Percentiles rank a stretch among this genome's conserved stretches.
Evolutionary conservation across 768 basidiomycete genomes (phyloP).

Genomic region (Trametes punicea): DNA sequence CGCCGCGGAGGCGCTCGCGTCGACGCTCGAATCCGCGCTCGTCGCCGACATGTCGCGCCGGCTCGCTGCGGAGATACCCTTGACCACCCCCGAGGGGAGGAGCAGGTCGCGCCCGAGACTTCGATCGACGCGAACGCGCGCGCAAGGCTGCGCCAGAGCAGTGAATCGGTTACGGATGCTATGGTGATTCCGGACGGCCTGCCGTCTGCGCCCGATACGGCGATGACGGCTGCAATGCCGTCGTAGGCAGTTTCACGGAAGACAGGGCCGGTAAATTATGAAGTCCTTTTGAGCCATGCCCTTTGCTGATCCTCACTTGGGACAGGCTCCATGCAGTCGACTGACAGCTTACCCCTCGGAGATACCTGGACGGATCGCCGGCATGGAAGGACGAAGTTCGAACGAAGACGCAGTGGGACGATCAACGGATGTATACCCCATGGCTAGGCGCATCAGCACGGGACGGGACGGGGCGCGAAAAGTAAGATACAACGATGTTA

Average conservation of each 20-base stretch:
- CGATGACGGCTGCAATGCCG: not conserved
- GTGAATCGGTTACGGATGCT: too few species aligned
- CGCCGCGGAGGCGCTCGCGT: slow-evolving; percentile 19
- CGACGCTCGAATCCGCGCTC: slow-evolving; percentile 11
- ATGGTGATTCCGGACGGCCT: not conserved
- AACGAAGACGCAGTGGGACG: not conserved
- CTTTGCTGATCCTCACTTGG: too few species aligned
- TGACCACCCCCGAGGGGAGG: not conserved
- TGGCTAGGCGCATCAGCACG: not conserved
- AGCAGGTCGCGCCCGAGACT: not conserved
- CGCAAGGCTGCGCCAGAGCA: too few species aligned
- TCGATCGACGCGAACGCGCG: not conserved
- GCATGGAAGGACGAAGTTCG: not conserved
- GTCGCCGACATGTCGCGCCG: slow-evolving; percentile 6
- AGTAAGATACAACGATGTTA: not conserved
- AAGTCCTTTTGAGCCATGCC: not conserved
- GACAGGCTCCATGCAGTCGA: not conserved
- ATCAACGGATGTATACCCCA: not conserved
- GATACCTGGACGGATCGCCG: not conserved
- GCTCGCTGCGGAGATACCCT: slow-evolving; percentile 3
- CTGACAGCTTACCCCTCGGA: not conserved
- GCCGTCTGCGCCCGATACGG: not conserved
- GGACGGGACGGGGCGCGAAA: not conserved
- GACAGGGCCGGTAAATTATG: not conserved
- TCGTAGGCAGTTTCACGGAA: not conserved